Percentiles rank a stretch among this genome's conserved stretches.
phyloP scores from a whole-genome alignment of 345 rosid species.

The Pugionium dolabratum region DNA sequence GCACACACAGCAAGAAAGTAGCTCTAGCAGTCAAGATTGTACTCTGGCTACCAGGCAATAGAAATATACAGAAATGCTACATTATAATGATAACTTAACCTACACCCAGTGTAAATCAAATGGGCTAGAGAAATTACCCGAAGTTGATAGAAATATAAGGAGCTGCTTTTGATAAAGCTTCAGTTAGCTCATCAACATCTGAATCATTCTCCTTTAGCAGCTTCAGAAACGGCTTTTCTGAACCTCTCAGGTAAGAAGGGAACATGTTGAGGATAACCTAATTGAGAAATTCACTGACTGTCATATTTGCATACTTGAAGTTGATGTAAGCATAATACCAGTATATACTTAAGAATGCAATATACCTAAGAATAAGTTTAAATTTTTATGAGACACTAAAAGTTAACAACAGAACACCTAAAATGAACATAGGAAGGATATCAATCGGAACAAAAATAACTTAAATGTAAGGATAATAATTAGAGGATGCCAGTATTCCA shows the following conservation, averaged over 20 bases:
- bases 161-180: slow-evolving; percentile 69
- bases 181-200: slow-evolving; percentile 51
- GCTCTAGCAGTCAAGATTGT: slow-evolving; percentile 9
- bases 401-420: background rate
- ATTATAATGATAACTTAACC: slow-evolving; percentile 15
- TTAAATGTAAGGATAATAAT: slow-evolving; percentile 15
- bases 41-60: too few relatives aligned
- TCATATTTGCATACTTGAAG: slow-evolving; percentile 12
- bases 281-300: slow-evolving; percentile 21
- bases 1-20: background rate
- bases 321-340: slow-evolving; percentile 9
- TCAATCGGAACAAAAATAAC: slow-evolving; percentile 1
- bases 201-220: slow-evolving; percentile 54
- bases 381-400: background rate
- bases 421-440: slow-evolving; percentile 10
- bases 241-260: slow-evolving; percentile 76
- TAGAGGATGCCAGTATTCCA: slow-evolving; percentile 13
- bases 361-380: background rate
- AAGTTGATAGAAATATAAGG: slow-evolving; percentile 60
- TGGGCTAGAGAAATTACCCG: slow-evolving; percentile 49
- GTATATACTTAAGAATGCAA: slow-evolving; percentile 13
- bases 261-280: slow-evolving; percentile 66
- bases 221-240: slow-evolving; percentile 54
- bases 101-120: slow-evolving; percentile 20
- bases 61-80: background rate